Percentiles rank a stretch among this genome's conserved stretches.
Evolutionary conservation across 1,284 basidiomycete genomes (phyloP).

Genomic region (Gastroboletus turbinatus): DNA sequence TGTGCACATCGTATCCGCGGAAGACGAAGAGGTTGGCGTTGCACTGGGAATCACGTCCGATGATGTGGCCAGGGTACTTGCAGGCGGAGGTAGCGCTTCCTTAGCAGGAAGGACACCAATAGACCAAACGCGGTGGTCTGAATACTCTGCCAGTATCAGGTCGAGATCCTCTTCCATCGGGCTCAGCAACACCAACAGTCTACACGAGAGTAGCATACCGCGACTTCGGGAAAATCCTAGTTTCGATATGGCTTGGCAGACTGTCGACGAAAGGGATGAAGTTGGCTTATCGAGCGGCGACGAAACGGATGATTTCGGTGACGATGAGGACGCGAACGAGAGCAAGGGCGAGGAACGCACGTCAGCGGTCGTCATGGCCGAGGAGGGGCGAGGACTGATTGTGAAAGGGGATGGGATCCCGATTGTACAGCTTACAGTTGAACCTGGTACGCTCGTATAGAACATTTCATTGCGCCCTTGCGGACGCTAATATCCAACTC

Average conservation of each 20-base stretch:
- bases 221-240: conserved; percentile 61
- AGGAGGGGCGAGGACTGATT: conserved; percentile 79
- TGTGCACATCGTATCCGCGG: conserved; percentile 61
- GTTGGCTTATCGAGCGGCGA: conserved; percentile 65
- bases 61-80: conserved; percentile 58
- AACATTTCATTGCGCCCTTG: neutral
- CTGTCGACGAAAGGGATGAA: conserved; percentile 72
- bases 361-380: conserved; percentile 72
- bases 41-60: conserved; percentile 62
- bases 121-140: conserved; percentile 68
- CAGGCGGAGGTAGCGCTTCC: conserved; percentile 46
- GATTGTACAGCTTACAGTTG: conserved; percentile 60
- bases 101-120: conserved; percentile 45
- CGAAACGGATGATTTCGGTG: conserved; percentile 68
- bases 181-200: conserved; percentile 44
- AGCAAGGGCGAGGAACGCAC: conserved; percentile 64
- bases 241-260: conserved; percentile 72
- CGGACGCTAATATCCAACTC: conserved; percentile 5
- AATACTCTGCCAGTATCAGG: conserved; percentile 58
- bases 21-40: conserved; percentile 52
- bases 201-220: conserved; percentile 44
- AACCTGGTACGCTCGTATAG: conserved; percentile 56
- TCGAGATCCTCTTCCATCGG: conserved; percentile 69
- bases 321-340: conserved; percentile 53
- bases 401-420: conserved; percentile 66